Conservation (phyloP, 306 rosid genomes). For the Quercus gilva region DNA sequence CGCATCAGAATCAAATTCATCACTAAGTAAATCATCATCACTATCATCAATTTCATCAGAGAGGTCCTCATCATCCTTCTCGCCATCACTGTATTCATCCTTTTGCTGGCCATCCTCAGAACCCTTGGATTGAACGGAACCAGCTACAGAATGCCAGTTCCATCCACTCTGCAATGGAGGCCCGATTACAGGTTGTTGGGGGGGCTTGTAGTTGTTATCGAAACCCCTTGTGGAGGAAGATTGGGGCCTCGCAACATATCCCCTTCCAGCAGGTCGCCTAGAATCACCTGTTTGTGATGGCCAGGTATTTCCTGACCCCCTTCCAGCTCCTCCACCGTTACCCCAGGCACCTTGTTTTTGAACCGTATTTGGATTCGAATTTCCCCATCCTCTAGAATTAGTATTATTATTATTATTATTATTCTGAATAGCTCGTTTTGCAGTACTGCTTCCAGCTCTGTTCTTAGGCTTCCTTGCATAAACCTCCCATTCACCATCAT, state of each 20-base stretch:
- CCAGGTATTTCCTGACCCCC: slow-evolving; percentile 40
- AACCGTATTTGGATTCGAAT: slow-evolving; percentile 18
- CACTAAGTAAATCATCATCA: slow-evolving; percentile 68
- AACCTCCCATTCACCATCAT: slow-evolving; percentile 78
- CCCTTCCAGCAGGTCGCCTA: slow-evolving; percentile 50
- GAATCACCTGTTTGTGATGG: slow-evolving; percentile 38
- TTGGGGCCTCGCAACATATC: slow-evolving; percentile 39
- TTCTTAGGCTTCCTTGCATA: slow-evolving; percentile 57
- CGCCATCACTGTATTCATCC: slow-evolving; percentile 24
- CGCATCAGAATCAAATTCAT: slow-evolving; percentile 63
- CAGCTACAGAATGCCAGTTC: slow-evolving; percentile 68
- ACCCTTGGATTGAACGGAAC: slow-evolving; percentile 31
- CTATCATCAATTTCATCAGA: slow-evolving; percentile 45
- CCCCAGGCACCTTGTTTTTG: slow-evolving; percentile 26
- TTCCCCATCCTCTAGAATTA: slow-evolving; percentile 44
- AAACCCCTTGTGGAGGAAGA: slow-evolving; percentile 23
- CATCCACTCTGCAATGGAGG: slow-evolving; percentile 83
- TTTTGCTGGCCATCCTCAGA: slow-evolving; percentile 17
- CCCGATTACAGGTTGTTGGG: slow-evolving; percentile 32
- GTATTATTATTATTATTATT: neutral
- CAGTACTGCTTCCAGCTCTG: slow-evolving; percentile 61
- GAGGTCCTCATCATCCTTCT: slow-evolving; percentile 27
- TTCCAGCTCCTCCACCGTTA: slow-evolving; percentile 51
- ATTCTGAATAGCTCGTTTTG: slow-evolving; percentile 45
- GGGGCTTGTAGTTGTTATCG: slow-evolving; percentile 22